These are phyloP conservation scores for Epichloe baconii DNA, from an alignment of 2,329 filamentous ascomycete species.

Conservation along the genomic window DNA sequence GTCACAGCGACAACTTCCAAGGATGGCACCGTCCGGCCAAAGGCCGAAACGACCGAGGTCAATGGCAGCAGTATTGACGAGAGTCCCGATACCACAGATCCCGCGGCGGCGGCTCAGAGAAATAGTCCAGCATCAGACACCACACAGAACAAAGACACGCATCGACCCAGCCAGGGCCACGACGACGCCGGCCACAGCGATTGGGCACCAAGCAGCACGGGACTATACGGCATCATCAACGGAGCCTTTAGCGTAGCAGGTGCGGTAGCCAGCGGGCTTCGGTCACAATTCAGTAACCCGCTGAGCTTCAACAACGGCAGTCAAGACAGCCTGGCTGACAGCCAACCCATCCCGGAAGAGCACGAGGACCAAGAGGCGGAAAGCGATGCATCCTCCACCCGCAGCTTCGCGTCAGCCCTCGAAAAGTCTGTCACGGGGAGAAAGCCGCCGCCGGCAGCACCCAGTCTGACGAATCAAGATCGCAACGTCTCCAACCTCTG, in stretches of 20 bases:
- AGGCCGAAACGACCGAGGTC: not conserved
- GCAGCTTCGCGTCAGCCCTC: conserved; percentile 36
- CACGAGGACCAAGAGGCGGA: conserved; percentile 16
- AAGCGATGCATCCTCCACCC: conserved; percentile 33
- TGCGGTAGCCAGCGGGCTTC: conserved; percentile 26
- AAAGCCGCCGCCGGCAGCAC: conserved; percentile 13
- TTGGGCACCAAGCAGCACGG: conserved; percentile 26
- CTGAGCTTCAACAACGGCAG: conserved; percentile 14
- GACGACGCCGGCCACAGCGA: conserved; percentile 14
- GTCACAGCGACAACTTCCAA: conserved; percentile 28
- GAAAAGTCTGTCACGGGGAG: conserved; percentile 22
- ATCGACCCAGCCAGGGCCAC: conserved; percentile 3
- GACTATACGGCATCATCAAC: conserved; percentile 43
- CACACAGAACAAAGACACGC: not conserved
- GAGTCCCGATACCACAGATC: not conserved
- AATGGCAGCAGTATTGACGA: not conserved
- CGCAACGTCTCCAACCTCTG: conserved; percentile 14
- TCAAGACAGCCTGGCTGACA: conserved; percentile 14
- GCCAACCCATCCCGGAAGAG: conserved; percentile 12
- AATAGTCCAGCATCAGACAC: not conserved
- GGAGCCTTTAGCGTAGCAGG: conserved; percentile 38
- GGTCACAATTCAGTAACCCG: conserved; percentile 16
- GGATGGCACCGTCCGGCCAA: not conserved
- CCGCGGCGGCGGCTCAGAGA: not conserved
- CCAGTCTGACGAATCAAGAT: conserved; percentile 27